These are phyloP conservation scores for Trichoderma cornu-damae DNA, from an alignment of 2,329 filamentous ascomycete species.

Conservation along the genomic window DNA sequence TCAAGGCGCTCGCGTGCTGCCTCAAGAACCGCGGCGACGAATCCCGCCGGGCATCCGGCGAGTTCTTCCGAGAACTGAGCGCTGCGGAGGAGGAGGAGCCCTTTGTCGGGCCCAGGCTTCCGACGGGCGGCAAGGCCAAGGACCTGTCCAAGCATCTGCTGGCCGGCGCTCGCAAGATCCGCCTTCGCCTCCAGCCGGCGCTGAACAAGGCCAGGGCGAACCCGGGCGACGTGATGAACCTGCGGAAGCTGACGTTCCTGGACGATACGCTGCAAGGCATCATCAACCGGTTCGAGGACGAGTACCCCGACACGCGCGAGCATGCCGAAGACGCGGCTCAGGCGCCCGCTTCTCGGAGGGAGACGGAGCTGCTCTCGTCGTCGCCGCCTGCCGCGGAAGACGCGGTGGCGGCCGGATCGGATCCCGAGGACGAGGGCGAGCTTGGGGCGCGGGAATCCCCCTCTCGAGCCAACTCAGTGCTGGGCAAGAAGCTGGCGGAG, in stretches of 20 bases:
- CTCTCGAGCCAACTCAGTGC: slow-evolving; percentile 49
- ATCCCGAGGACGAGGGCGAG: slow-evolving; percentile 47
- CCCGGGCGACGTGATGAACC: slow-evolving; percentile 66
- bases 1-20: slow-evolving; percentile 88
- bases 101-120: slow-evolving; percentile 34
- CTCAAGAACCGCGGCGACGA: slow-evolving; percentile 70
- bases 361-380: slow-evolving; percentile 23
- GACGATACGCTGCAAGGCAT: slow-evolving; percentile 84
- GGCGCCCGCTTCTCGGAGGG: slow-evolving; percentile 14
- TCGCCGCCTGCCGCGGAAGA: slow-evolving; percentile 33
- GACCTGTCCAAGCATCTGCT: slow-evolving; percentile 91
- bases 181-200: slow-evolving; percentile 74
- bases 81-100: slow-evolving; percentile 31
- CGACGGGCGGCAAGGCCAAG: slow-evolving; percentile 60
- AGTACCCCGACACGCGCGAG: slow-evolving; percentile 81
- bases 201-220: slow-evolving; percentile 67
- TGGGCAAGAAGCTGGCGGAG: slow-evolving; percentile 50
- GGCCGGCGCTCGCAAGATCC: slow-evolving; percentile 82
- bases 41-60: slow-evolving; percentile 48
- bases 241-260: slow-evolving; percentile 80
- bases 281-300: slow-evolving; percentile 92
- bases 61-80: slow-evolving; percentile 48
- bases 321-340: neutral
- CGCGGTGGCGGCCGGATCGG: slow-evolving; percentile 37
- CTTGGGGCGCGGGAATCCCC: slow-evolving; percentile 39